Evolutionary conservation across 352 stramenopile genomes (phyloP).

Genomic region (Thraustochytrium striatum): DNA sequence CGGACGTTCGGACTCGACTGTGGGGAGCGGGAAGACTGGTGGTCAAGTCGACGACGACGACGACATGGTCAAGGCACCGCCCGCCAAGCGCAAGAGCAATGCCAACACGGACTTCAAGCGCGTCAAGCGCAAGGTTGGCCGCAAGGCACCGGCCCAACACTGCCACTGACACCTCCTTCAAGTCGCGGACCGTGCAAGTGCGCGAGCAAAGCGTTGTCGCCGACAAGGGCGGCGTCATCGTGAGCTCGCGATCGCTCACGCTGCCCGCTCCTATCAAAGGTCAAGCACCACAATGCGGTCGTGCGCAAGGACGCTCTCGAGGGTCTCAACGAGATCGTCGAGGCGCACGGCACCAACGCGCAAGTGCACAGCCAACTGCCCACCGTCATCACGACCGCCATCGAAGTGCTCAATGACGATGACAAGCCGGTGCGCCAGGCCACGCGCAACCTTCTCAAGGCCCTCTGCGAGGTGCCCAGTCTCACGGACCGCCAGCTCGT

Average conservation of each 20-base stretch:
- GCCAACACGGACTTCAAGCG: conserved; percentile 3
- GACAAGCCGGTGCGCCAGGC: conserved; percentile 28
- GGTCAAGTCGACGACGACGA: too few relatives aligned
- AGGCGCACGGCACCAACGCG: neutral
- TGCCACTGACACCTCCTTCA: conserved; percentile 43
- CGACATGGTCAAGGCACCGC: too few relatives aligned
- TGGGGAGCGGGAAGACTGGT: too few relatives aligned
- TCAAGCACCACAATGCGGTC: conserved; percentile 16
- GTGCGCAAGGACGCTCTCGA: conserved; percentile 12
- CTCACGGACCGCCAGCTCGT: neutral
- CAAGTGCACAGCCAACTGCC: conserved; percentile 22
- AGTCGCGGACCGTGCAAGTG: neutral
- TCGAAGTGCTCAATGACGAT: conserved; percentile 37
- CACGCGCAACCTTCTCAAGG: neutral
- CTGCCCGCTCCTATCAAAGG: conserved; percentile 32
- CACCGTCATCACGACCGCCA: conserved; percentile 5
- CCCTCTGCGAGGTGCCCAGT: neutral
- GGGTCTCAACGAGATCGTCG: conserved; percentile 11
- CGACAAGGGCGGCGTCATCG: conserved; percentile 14
- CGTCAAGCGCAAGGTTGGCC: conserved; percentile 44
- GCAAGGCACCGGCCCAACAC: neutral
- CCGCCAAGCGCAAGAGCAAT: too few relatives aligned
- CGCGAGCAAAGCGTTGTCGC: conserved; percentile 28
- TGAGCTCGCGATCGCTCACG: conserved; percentile 24
- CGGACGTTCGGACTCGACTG: too few relatives aligned